Base-by-base conservation (phyloP, 2,329 filamentous ascomycete genomes). In the Botrytis deweyae region DNA sequence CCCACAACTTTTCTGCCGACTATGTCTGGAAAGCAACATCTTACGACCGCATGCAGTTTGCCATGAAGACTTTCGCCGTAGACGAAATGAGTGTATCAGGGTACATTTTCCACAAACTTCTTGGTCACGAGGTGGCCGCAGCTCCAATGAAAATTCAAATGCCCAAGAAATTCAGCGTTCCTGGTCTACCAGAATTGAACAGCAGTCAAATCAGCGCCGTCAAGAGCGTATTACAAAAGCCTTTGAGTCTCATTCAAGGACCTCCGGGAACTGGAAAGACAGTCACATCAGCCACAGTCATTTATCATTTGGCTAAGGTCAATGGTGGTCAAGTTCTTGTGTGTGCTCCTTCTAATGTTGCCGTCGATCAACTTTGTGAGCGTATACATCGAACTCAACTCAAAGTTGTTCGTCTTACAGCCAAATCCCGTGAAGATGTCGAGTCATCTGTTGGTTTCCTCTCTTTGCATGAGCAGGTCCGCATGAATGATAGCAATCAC, bases 11-110 rank as follows among this genome's bases (percentile, higher is more conserved):
- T 84, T 97, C 94, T 25, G 96, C 95, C 77, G 96, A 99, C 82
- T 99, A 99, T 81, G 96, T 99, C 73, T 99, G 96, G 96, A 99
- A 99, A 82, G 96, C 97, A 22, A 99, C 97, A 0, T 98, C 95
- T 0, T 99, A 99, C 82, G 96, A 99, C 81, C 95, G 96, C 76
- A 99, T 99, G 96, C 96, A 99, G 83, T 90, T 95, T 77, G 97
- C 96, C 72, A 98, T 99, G 95, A 98, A 98, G 87, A 98, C 94
- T 0, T 99, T 99, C 81, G 96, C 96, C 9, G 91, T 98, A 63
- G 95, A 99, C 79, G 96, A 99, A 83, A 93, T 97, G 92, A 98
- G 95, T 80, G 95, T 99, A 62, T 98, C 96, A 36, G 96, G 96
- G 55, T 99, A 98, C 84, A 97, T 99, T 77, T 99, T 98, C 85